Percentiles rank a stretch among this genome's conserved stretches.
These are phyloP conservation scores for Cladosporium sp. DNA, from an alignment of 2,329 filamentous ascomycete genomes.

Conservation along the genomic window DNA sequence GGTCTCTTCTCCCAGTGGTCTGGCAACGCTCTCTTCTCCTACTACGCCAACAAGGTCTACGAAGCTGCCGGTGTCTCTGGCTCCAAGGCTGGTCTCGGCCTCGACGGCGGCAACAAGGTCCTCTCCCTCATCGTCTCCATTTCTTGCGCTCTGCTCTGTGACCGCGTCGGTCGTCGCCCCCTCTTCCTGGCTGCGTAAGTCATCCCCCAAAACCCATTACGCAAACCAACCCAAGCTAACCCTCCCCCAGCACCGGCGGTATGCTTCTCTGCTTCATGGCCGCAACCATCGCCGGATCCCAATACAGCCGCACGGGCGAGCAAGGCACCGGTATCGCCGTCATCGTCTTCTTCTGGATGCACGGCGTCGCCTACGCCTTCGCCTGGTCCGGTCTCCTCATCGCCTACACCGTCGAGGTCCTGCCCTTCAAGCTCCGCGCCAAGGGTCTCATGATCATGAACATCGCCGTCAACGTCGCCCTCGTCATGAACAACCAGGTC, in stretches of 20 bases:
- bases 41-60: slow-evolving; percentile 27
- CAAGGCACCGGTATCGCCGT: slow-evolving; percentile 38
- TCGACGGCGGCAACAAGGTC: slow-evolving; percentile 51
- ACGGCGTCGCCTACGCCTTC: slow-evolving; percentile 48
- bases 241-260: slow-evolving; percentile 20
- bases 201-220: neutral
- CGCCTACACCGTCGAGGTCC: slow-evolving; percentile 46
- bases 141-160: slow-evolving; percentile 35
- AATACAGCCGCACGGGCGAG: slow-evolving; percentile 22
- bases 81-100: slow-evolving; percentile 28
- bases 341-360: slow-evolving; percentile 47
- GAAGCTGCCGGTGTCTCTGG: slow-evolving; percentile 26
- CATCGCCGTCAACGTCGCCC: slow-evolving; percentile 54
- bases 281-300: slow-evolving; percentile 7
- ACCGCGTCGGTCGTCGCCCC: slow-evolving; percentile 25
- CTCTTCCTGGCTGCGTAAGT: slow-evolving; percentile 25
- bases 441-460: slow-evolving; percentile 53
- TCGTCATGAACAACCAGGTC: slow-evolving; percentile 56
- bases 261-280: slow-evolving; percentile 34
- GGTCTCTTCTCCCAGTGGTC: slow-evolving; percentile 52
- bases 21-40: slow-evolving; percentile 44
- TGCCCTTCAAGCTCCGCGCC: slow-evolving; percentile 45
- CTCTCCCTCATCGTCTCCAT: slow-evolving; percentile 52
- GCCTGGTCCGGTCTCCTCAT: slow-evolving; percentile 49
- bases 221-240: neutral